Evolutionary conservation across 768 basidiomycete genomes (phyloP), one percentile per base, ranked within the genome.

Genomic region (Rhodotorula kratochvilovae): DNA sequence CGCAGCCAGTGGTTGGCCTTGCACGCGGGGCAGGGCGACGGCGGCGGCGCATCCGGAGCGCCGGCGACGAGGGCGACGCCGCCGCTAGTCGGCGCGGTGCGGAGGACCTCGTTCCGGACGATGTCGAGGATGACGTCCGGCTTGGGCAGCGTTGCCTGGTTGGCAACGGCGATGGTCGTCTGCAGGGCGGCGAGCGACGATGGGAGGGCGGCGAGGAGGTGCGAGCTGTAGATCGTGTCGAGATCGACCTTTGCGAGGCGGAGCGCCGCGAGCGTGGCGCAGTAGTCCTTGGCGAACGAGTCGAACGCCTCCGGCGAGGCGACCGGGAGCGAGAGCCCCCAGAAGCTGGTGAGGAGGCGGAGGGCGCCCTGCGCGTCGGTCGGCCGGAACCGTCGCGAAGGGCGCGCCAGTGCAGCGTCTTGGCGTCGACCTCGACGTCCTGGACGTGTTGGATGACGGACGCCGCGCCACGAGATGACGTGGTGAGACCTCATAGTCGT

Each of bases 311-410:
- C 60, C 2, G 60, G 60, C 23, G 45, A 21, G 1, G 60, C 60
- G 31, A 31, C 23, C 2, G 60, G 19, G 10, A 61, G 60, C 31
- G 60, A 33, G 60, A 61, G 60, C 2, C 6, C 16, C 60, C 60
- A 61, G 60, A 48, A 48, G 31, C 60, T 45, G 11, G 29, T 61
- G 45, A 48, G 60, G 60, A 61, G 60, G 60, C 60, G 60, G 21
- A 48, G 29, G 4, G 45, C 29, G 31, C 60, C 60, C 15, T 48
- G 60, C 15, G 60, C 45, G 60, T 61, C 31, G 43, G 60, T 61
- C 2, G 60, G 60, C 2, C 45, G 45, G 60, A 48, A 48, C 2
- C 17, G 31, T 61, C 23, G 16, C n/a, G 61, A 25, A 62, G 50
- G 27, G 50, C 35, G 23, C 5, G 1, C 61, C 61, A 62, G 61